These are phyloP conservation scores for Sporothrix variecibatus DNA, from an alignment of 2,329 filamentous ascomycete genomes.

Conservation along the genomic window DNA sequence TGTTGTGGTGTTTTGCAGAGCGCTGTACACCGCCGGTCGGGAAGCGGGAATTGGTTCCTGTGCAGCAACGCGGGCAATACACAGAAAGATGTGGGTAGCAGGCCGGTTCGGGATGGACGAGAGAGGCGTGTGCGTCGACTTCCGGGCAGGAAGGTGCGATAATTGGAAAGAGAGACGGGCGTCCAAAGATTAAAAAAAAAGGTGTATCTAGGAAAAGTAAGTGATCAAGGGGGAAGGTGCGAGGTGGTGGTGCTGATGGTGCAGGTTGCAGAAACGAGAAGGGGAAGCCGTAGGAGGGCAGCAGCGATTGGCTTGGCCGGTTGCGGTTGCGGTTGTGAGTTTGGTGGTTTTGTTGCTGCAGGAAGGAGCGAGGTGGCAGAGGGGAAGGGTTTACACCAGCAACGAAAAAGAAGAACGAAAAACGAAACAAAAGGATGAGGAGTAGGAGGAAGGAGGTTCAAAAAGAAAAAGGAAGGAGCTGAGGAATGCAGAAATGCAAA, in stretches of 20 bases:
- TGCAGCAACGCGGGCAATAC: constrained; percentile 3
- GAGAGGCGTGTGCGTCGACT: not conserved
- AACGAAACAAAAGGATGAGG: not conserved
- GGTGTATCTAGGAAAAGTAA: not conserved
- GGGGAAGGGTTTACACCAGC: not conserved
- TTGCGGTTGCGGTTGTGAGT: constrained; percentile 4
- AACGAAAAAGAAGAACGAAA: not conserved
- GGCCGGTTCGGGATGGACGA: not conserved
- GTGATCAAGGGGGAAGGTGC: constrained; percentile 2
- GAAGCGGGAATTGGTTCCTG: not conserved
- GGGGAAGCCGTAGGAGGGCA: not conserved
- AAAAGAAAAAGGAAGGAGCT: constrained; percentile 4
- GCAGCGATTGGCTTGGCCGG: constrained; percentile 16
- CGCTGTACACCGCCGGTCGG: constrained; percentile 9
- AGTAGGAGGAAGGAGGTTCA: not conserved
- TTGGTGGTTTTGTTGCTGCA: not conserved
- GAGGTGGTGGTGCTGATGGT: not conserved
- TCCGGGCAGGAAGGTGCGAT: not conserved
- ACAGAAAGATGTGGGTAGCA: not conserved
- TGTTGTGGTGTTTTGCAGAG: not conserved
- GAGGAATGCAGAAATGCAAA: not conserved
- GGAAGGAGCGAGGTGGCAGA: not conserved
- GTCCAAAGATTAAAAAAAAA: not conserved
- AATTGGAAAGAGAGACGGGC: not conserved
- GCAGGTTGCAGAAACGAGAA: constrained; percentile 8